Evolutionary conservation across 106 monocot genomes (phyloP).

Genomic region (Ottelia alismoides): DNA sequence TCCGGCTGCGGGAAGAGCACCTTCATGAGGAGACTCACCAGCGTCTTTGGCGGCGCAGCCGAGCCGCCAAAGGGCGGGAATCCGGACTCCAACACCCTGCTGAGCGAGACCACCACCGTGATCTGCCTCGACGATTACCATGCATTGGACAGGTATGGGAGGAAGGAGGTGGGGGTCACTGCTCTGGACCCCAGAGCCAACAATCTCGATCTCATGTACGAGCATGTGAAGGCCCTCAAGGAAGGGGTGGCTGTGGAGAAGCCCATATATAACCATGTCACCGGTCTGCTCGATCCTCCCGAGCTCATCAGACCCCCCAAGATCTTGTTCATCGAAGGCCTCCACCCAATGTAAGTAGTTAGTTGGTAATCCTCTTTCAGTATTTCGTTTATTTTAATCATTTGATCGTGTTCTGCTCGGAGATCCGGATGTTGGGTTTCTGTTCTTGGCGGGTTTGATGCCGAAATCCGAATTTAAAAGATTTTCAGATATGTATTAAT

Average conservation of each 20-base stretch:
- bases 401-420: too few relatives aligned
- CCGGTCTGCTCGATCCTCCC: conserved; percentile 68
- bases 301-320: conserved; percentile 81
- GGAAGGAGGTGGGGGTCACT: conserved; percentile 81
- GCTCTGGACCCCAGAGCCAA: conserved; percentile 77
- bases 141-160: conserved; percentile 55
- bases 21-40: conserved; percentile 81
- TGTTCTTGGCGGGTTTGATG: too few relatives aligned
- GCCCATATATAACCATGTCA: conserved; percentile 87
- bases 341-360: conserved; percentile 95
- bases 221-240: conserved; percentile 79
- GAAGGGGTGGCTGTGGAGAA: conserved; percentile 62
- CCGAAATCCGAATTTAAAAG: too few relatives aligned
- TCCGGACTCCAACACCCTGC: conserved; percentile 86
- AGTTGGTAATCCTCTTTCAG: too few relatives aligned
- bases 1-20: conserved; percentile 94
- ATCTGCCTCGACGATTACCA: conserved; percentile 91
- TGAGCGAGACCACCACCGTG: conserved; percentile 61
- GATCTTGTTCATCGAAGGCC: conserved; percentile 81
- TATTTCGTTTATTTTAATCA: too few relatives aligned
- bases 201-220: conserved; percentile 81
- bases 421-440: too few relatives aligned
- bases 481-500: too few relatives aligned
- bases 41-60: conserved; percentile 80
- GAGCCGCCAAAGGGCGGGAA: conserved; percentile 70